phyloP scores from a whole-genome alignment of 352 stramenopile genomes.

The Aphanomyces cochlioides region DNA sequence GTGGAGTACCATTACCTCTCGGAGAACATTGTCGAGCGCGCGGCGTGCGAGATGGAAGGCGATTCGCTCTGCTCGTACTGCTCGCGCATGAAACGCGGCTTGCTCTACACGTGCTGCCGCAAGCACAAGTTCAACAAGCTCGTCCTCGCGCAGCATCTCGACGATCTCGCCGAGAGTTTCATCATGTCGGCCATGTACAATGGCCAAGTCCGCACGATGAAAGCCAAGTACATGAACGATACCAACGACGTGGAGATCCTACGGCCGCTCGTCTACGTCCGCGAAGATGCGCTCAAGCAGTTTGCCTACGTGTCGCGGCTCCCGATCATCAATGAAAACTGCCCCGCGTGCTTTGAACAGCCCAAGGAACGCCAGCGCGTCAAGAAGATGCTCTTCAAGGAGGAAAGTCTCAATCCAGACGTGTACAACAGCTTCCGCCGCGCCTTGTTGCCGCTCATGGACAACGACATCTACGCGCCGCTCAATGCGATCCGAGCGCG shows the following conservation, averaged over 20 bases:
- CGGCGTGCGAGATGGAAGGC: constrained; percentile 80
- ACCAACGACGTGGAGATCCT: constrained; percentile 93
- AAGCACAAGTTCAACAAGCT: constrained; percentile 92
- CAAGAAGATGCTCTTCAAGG: constrained; percentile 96
- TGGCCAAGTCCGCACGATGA: constrained; percentile 97
- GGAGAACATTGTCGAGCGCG: constrained; percentile 90
- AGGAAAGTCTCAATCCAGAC: constrained; percentile 91
- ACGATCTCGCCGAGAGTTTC: constrained; percentile 97
- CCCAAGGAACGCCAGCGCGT: constrained; percentile 95
- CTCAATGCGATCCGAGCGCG: constrained; percentile 51
- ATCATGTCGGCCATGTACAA: constrained; percentile 99
- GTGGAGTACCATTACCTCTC: constrained; percentile 95
- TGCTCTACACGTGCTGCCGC: constrained; percentile 95
- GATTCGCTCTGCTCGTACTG: constrained; percentile 96
- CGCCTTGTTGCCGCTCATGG: constrained; percentile 76
- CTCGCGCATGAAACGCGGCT: constrained; percentile 95
- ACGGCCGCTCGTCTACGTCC: constrained; percentile 93
- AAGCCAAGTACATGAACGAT: constrained; percentile 97
- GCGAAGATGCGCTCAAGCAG: constrained; percentile 90
- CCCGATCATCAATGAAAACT: constrained; percentile 99
- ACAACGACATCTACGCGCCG: constrained; percentile 61
- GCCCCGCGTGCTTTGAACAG: constrained; percentile 98
- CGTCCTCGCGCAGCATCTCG: constrained; percentile 95
- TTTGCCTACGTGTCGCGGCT: constrained; percentile 83
- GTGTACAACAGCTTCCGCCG: constrained; percentile 74